Evolutionary conservation across 1,284 basidiomycete species (phyloP).

Genomic region (Malassezia vespertilionis): DNA sequence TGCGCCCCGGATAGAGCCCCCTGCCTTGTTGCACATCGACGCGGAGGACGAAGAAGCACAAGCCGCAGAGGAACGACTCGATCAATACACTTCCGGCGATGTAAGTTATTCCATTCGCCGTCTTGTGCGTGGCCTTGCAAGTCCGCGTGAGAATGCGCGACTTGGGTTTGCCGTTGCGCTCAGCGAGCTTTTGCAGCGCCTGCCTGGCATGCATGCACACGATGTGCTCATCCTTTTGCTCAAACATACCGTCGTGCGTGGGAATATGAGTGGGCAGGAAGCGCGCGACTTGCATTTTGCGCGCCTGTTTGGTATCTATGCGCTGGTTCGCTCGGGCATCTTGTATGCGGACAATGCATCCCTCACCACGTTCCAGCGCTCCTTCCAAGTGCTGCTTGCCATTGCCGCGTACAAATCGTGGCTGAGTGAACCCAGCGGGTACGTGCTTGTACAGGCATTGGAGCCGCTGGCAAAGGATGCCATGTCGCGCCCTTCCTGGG

Average conservation of each 20-base stretch:
- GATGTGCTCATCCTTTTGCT: conserved; percentile 36
- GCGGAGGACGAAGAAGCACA: conserved; percentile 20
- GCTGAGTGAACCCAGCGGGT: conserved; percentile 84
- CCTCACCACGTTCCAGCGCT: conserved; percentile 57
- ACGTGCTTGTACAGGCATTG: conserved; percentile 57
- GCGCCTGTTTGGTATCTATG: conserved; percentile 73
- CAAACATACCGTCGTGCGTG: conserved; percentile 47
- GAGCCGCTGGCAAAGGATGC: conserved; percentile 16
- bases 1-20: conserved; percentile 14
- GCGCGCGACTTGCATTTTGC: conserved; percentile 86
- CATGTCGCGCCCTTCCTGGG: conserved; percentile 17
- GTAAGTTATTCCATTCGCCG: conserved; percentile 49
- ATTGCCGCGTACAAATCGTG: conserved; percentile 77
- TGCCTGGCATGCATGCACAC: conserved; percentile 63
- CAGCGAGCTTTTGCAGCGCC: conserved; percentile 75
- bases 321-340: conserved; percentile 49
- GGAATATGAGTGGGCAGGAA: conserved; percentile 61
- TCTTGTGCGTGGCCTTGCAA: conserved; percentile 61
- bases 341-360: conserved; percentile 60
- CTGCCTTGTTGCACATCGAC: neutral
- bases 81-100: conserved; percentile 53
- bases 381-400: conserved; percentile 58
- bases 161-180: conserved; percentile 89
- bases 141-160: conserved; percentile 80
- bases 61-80: conserved; percentile 51